Percentiles rank a stretch among this genome's conserved stretches.
Conservation (phyloP, 495 filamentous ascomycete genomes). For the Penicillium roqueforti region DNA sequence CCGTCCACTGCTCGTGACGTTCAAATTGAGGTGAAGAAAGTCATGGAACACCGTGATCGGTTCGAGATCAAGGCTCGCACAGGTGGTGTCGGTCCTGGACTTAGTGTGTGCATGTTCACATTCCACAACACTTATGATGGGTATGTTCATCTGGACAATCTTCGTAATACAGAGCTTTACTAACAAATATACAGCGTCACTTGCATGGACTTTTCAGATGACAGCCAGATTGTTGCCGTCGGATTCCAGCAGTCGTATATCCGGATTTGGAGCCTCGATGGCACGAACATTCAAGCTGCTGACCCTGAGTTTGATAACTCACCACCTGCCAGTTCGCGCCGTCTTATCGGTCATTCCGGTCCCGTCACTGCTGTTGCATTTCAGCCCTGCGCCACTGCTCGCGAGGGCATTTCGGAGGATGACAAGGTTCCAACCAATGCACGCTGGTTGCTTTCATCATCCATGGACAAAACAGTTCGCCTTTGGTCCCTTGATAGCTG, state of each 20-base stretch:
- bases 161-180: not conserved
- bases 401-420: constrained; percentile 43
- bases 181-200: constrained; percentile 59
- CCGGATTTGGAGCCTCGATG: constrained; percentile 84
- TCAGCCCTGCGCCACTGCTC: constrained; percentile 64
- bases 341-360: constrained; percentile 86
- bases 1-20: constrained; percentile 83
- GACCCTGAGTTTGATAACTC: constrained; percentile 39
- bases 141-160: constrained; percentile 37
- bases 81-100: constrained; percentile 70
- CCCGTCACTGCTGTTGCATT: constrained; percentile 89
- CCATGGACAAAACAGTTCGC: constrained; percentile 79
- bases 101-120: constrained; percentile 92
- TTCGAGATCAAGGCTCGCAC: constrained; percentile 78
- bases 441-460: constrained; percentile 78
- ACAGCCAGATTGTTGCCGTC: constrained; percentile 75
- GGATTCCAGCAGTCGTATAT: constrained; percentile 93
- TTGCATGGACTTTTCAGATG: constrained; percentile 89
- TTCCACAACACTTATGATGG: constrained; percentile 92
- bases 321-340: constrained; percentile 61
- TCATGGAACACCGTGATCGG: constrained; percentile 88
- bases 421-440: constrained; percentile 55
- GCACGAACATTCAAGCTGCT: constrained; percentile 54
- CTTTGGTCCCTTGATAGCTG: constrained; percentile 91
- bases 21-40: constrained; percentile 86